Evolutionary conservation across 257 asterid species (phyloP), one percentile per base, ranked within the genome.

Genomic region (Leptodermis oblonga): DNA sequence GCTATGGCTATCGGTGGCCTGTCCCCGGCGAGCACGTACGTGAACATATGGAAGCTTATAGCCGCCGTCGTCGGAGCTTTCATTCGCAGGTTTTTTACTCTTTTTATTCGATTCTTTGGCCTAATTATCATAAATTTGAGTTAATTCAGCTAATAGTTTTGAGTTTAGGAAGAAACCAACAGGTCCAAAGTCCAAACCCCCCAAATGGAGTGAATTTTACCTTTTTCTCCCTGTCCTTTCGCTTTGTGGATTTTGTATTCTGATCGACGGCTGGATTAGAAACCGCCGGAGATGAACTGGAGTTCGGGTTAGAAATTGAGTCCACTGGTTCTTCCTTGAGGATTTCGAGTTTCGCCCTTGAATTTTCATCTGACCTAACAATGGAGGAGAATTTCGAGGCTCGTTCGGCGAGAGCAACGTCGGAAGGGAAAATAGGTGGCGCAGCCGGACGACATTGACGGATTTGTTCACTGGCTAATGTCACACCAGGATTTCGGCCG

Each of bases 1-100:
- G 85, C 99, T 93, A 48, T 93, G 99, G 86, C 97, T 90, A 81
- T 88, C 94, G 12, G 99, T 93, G 60, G 99, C 99, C 84, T 93
- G 95, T 71, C 99, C 99, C 4, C 97, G 94, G 72, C 96, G 95
- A 65, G 97, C 97, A 77, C 99, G 84, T 53, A 93, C 96, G 8
- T 93, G 97, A 69, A 90, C 90, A 37, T 87, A 89, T 0, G 95
- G 97, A 51, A 91, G 86, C 83, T 86, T 84, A 79, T 90, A 91
- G 26, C 83, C 90, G 55, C 82, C 84, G 36, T 75, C 86, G 30
- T 73, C 84, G 11, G 82, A 71, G 73, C 80, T 77, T 67, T 85
- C 89, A 23, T 79, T 81, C 5, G 78, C 80, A 49, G 70, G 78
- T 65, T 81, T 88, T 80, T 90, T 88, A 77, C 86, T 84, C 88